Evolutionary conservation across 176 grass and related monocot species (phyloP), one percentile per base, ranked within the genome.

Genomic region (Carex pumila): DNA sequence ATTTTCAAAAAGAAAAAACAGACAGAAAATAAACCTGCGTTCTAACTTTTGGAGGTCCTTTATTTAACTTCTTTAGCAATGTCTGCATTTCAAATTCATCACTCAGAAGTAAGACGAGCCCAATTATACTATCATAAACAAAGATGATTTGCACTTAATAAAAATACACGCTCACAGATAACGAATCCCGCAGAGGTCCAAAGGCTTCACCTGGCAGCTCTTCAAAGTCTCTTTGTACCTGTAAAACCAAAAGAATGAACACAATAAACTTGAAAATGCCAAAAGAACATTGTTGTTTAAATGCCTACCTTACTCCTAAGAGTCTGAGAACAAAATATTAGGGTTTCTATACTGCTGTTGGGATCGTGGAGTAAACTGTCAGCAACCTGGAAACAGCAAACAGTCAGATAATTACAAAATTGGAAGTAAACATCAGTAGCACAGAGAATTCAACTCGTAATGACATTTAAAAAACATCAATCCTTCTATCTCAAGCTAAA

Each of bases 141-240:
- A 85, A 58, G 56, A 85, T 62, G 43, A 1, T 59, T 45, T 76
- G 62, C n/a, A 36, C 4, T 39, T 36, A 39, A 31, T 10, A 4
- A 53, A 21, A 29, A 56, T 69, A 63, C 43, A 79, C 55, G 55
- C 91, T 99, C 88, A 99, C 96, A 49, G 90, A 99, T 94, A 99
- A 88, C 52, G 96, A 99, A 81, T 95, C 91, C 12, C 92, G 93
- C 61, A 99, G 78, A 57, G 78, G 88, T 85, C 91, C 81, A 87
- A 99, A 99, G 69, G 96, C 91, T 93, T 90, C 96, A 3, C 82
- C 88, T 14, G 93, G 96, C 76, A 99, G 85, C 87, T 99, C 96
- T 88, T 99, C 96, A 88, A 99, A 99, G 85, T 99, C 93, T 59
- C 91, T 90, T 93, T 99, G 96, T 62, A 99, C 96, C 96, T 99